Percentiles rank a stretch among this genome's conserved stretches.
phyloP scores from a whole-genome alignment of 345 rosid genomes.

The Acer campestre region DNA sequence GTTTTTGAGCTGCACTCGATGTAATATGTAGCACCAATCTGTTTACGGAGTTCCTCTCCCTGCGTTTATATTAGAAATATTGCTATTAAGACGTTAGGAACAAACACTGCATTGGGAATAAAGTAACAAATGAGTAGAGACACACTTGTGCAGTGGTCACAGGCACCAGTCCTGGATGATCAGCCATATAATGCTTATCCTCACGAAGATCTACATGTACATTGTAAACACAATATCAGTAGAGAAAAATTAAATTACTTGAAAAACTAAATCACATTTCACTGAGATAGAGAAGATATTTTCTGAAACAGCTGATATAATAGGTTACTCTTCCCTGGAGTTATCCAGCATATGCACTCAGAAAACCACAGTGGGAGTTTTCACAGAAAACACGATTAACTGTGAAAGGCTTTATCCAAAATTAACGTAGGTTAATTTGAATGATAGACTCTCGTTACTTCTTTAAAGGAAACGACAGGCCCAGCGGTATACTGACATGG shows the following conservation, averaged over 20 bases:
- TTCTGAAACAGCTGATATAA: not conserved
- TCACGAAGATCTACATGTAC: constrained; percentile 84
- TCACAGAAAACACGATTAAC: not conserved
- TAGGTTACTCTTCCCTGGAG: not conserved
- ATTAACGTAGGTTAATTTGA: not conserved
- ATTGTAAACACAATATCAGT: constrained; percentile 29
- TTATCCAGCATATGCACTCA: not conserved
- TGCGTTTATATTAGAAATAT: constrained; percentile 25
- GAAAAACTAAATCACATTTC: constrained; percentile 16
- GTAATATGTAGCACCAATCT: constrained; percentile 89
- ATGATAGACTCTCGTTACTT: not conserved
- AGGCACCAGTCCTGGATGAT: constrained; percentile 91
- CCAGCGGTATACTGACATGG: not conserved
- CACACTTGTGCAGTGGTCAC: constrained; percentile 90
- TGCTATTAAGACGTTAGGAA: constrained; percentile 11
- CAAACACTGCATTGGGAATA: not conserved
- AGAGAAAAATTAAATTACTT: not conserved
- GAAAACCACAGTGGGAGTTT: not conserved
- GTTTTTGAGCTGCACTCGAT: constrained; percentile 99
- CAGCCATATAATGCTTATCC: constrained; percentile 90
- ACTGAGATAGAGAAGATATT: constrained; percentile 10
- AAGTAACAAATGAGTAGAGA: constrained; percentile 13
- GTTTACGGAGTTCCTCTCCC: constrained; percentile 98
- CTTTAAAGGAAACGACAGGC: constrained; percentile 10
- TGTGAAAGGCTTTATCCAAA: not conserved